Percentiles rank a stretch among this genome's conserved stretches.
Evolutionary conservation across 2,329 filamentous ascomycete genomes (phyloP).

Genomic region (Aspergillus jensenii): DNA sequence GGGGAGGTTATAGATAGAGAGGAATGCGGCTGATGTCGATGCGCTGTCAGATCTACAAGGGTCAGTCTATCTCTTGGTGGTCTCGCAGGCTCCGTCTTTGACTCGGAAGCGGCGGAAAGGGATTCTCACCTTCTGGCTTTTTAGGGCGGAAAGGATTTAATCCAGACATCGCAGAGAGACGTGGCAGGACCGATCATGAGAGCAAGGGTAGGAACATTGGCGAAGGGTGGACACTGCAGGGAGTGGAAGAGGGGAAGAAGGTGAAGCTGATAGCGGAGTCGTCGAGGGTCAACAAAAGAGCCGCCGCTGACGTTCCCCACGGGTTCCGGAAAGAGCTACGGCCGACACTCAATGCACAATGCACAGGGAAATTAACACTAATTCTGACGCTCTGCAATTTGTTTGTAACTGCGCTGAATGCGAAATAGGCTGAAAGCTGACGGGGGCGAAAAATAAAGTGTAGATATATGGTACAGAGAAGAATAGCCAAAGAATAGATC

Average conservation of each 20-base stretch:
- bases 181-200: slow-evolving; percentile 31
- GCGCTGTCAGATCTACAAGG: slow-evolving; percentile 12
- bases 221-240: slow-evolving; percentile 6
- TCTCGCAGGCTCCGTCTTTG: slow-evolving; percentile 2
- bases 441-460: slow-evolving; percentile 4
- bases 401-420: not conserved
- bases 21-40: slow-evolving; percentile 5
- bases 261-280: slow-evolving; percentile 11
- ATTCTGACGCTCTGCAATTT: not conserved
- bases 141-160: slow-evolving; percentile 53
- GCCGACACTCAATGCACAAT: not conserved
- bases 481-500: slow-evolving; percentile 5
- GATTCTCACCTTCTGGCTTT: slow-evolving; percentile 33
- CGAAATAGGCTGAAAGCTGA: slow-evolving; percentile 8
- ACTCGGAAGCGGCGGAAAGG: slow-evolving; percentile 20
- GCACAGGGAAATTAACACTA: not conserved
- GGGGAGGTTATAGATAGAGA: slow-evolving; percentile 3
- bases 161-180: slow-evolving; percentile 44
- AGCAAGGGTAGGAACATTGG: slow-evolving; percentile 18
- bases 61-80: slow-evolving; percentile 13
- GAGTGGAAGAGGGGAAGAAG: slow-evolving; percentile 17
- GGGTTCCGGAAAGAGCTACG: slow-evolving; percentile 13
- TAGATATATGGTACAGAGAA: slow-evolving; percentile 21
- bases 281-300: slow-evolving; percentile 6
- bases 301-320: slow-evolving; percentile 8